phyloP scores from a whole-genome alignment of 2,329 filamentous ascomycete genomes.

The Penicillium fuscoglaucum region DNA sequence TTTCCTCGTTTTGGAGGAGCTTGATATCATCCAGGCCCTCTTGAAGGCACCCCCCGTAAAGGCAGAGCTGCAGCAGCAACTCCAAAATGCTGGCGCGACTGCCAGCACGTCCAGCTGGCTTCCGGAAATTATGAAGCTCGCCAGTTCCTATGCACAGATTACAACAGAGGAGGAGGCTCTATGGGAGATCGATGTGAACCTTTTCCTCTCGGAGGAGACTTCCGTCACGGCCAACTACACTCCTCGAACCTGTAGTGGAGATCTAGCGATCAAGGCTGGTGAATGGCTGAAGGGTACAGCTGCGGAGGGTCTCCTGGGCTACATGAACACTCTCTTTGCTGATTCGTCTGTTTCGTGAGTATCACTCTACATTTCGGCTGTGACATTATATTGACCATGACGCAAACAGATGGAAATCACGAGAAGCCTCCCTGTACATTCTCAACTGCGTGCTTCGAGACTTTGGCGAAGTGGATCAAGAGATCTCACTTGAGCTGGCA shows the following conservation, averaged over 20 bases:
- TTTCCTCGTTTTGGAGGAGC: slow-evolving; percentile 86
- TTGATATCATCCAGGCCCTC: slow-evolving; percentile 92
- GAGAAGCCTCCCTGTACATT: slow-evolving; percentile 81
- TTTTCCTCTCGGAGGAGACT: slow-evolving; percentile 93
- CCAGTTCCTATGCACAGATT: slow-evolving; percentile 83
- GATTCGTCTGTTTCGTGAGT: slow-evolving; percentile 40
- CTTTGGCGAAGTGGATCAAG: slow-evolving; percentile 73
- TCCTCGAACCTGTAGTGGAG: slow-evolving; percentile 85
- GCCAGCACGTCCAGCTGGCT: slow-evolving; percentile 75
- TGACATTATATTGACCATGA: slow-evolving; percentile 7
- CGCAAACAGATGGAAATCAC: slow-evolving; percentile 59
- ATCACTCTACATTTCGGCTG: not conserved
- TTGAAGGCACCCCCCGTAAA: slow-evolving; percentile 85
- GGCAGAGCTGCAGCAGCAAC: slow-evolving; percentile 79
- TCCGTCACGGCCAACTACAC: slow-evolving; percentile 96
- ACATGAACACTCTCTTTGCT: slow-evolving; percentile 73
- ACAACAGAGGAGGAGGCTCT: slow-evolving; percentile 89
- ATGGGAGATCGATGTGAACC: slow-evolving; percentile 95
- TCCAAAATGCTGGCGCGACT: slow-evolving; percentile 60
- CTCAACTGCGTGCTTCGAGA: slow-evolving; percentile 82
- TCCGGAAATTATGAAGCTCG: slow-evolving; percentile 80
- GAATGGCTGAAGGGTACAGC: slow-evolving; percentile 81
- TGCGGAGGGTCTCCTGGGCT: slow-evolving; percentile 74
- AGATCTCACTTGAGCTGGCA: slow-evolving; percentile 67
- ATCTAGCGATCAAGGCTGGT: slow-evolving; percentile 86